Conservation (phyloP, 176 grass and related monocot genomes). For the Triticum timopheevii region DNA sequence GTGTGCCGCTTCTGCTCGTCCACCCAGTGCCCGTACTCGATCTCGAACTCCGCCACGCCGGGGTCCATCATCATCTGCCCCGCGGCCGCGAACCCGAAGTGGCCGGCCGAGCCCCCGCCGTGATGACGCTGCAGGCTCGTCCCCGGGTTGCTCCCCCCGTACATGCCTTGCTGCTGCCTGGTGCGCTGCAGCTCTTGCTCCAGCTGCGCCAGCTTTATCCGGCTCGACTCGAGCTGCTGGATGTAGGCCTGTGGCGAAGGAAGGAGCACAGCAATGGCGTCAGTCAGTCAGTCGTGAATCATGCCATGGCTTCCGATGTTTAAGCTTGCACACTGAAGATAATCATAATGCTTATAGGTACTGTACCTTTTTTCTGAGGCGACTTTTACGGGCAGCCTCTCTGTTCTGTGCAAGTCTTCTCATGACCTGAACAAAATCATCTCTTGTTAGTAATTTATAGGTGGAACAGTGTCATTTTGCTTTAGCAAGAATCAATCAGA, state of each 20-base stretch:
- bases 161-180: slow-evolving; percentile 59
- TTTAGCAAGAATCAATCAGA: not conserved
- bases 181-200: slow-evolving; percentile 72
- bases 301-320: not conserved
- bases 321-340: too few species aligned
- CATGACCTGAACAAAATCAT: slow-evolving; percentile 45
- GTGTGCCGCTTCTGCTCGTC: slow-evolving; percentile 74
- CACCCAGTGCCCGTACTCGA: slow-evolving; percentile 81
- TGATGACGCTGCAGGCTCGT: not conserved
- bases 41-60: slow-evolving; percentile 75
- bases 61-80: slow-evolving; percentile 45
- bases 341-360: too few species aligned
- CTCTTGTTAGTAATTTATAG: not conserved
- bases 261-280: not conserved
- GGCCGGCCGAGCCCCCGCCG: not conserved
- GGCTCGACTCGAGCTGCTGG: slow-evolving; percentile 92
- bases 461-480: not conserved
- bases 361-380: slow-evolving; percentile 80
- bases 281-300: too few species aligned
- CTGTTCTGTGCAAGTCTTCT: slow-evolving; percentile 92
- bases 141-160: slow-evolving; percentile 23
- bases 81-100: not conserved
- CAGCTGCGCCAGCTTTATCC: slow-evolving; percentile 78
- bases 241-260: slow-evolving; percentile 62
- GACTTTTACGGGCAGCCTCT: slow-evolving; percentile 83